Evolutionary conservation across 2,329 filamentous ascomycete species (phyloP), one percentile per base, ranked within the genome.

Genomic region (Alternaria incomplexa): DNA sequence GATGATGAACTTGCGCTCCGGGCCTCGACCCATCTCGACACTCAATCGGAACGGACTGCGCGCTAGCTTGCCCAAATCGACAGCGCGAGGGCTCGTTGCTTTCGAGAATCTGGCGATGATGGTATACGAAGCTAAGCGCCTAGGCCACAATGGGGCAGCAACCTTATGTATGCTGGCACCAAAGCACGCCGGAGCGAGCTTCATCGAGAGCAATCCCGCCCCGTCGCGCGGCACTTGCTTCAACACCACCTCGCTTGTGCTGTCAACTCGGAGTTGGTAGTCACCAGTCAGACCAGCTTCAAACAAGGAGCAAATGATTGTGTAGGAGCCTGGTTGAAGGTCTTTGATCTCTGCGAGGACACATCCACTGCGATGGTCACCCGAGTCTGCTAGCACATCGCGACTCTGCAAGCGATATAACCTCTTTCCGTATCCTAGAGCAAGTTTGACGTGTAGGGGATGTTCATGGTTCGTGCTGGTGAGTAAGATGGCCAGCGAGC

Each of bases 251-350:
- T 85, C 83, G 2, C 81, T 77, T 57, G 86, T 88, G 32, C 91
- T 90, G 50, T 90, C 89, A n/a, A 97, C 85, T 60, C 89, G 88
- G 9, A 99, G 84, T 1, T 85, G 88, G 74, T 96, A 98, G 52
- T 85, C 85, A 4, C 91, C 92, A 1, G 88, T 83, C 74, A 96
- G 92, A 9, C 90, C 91, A 0, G 90, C 86, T 66, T 97, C 93
- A 77, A 96, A 98, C 0, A 95, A 97, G 3, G 93, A 97, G 76
- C 91, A 95, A 7, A 97, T 91, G 59, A 97, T 85, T 0, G 93
- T 97, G 79, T 98, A 99, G 0, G 85, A 85, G 0, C 95, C 95
- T 1, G 88, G 82, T 43, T 89, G 88, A 17, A 97, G 81, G 20
- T 82, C 73, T 73, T 78, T 69, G 7, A 87, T 81, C 65, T 92